Base-by-base conservation (phyloP, 495 filamentous ascomycete species). In the Trichoderma orchidacearum region DNA sequence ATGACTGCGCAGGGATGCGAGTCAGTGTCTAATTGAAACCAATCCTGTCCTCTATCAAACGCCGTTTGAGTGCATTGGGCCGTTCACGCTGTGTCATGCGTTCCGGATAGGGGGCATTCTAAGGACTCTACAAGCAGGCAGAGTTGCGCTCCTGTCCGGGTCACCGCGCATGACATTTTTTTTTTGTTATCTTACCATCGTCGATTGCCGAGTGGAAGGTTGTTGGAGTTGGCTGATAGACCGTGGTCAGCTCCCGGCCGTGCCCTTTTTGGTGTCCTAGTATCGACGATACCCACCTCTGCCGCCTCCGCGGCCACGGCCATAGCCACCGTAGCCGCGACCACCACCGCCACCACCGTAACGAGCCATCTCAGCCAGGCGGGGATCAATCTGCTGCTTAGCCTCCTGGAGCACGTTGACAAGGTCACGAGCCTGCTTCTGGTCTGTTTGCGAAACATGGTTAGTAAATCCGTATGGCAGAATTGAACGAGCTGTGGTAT, bases 361-460 rank as follows among this genome's bases (percentile, higher is more conserved):
- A 68, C 93, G 88, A 56, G 84, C 84, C 93, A 97, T 97, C 77
- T 98, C 93, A 58, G 83, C 80, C 58, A 98, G 86, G 72, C 88
- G 83, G 64, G 93, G 93, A 66, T 97, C 94, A 71, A 98, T 90
- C 73, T 95, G 88, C 75, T 98, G 93, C 78, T 98, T 98, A 60
- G 93, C 91, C 73, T 98, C 93, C 62, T 84, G 85, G 61, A 98
- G 87, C 60, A 98, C 87, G 48, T 76, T 78, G 56, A 97, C 82
- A 65, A 98, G 84, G 75, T 98, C 93, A 78, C 94, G 90, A 72
- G 93, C 93, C 82, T 86, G 81, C 81, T 98, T 98, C 60, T 89
- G 81, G 73, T 98, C 93, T 95, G 59, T 53, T 60, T 48, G 23
- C 21, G 18, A 17, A 25, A 63, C 17, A 17, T 29, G 50, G 66